Conservation (phyloP, 306 rosid genomes). For the Alnus rubra region DNA sequence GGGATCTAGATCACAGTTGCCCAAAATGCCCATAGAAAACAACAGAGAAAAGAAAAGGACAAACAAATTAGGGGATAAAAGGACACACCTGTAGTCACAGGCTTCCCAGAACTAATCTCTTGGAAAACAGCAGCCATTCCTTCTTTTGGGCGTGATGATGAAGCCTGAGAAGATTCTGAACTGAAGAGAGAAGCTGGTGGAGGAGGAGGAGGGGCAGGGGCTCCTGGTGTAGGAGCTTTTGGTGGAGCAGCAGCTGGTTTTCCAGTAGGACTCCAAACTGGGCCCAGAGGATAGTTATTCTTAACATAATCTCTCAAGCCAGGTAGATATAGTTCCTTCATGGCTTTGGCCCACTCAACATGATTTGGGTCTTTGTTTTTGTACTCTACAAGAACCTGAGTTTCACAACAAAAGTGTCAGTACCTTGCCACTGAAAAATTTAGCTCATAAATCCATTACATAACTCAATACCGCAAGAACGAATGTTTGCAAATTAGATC, state of each 20-base stretch:
- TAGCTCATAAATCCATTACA: not conserved
- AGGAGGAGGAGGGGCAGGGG: slow-evolving; percentile 86
- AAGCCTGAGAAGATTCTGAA: slow-evolving; percentile 75
- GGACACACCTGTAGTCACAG: slow-evolving; percentile 69
- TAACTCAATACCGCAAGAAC: not conserved
- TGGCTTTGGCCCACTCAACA: slow-evolving; percentile 95
- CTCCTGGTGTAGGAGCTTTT: slow-evolving; percentile 56
- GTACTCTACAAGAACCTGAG: slow-evolving; percentile 87
- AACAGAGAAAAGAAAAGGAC: slow-evolving; percentile 15
- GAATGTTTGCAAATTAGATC: not conserved
- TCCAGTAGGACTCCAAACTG: slow-evolving; percentile 83
- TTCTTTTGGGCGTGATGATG: slow-evolving; percentile 76
- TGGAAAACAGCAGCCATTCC: slow-evolving; percentile 97
- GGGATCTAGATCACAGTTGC: slow-evolving; percentile 22
- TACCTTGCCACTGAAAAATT: not conserved
- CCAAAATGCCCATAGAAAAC: slow-evolving; percentile 13
- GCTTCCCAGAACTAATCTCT: slow-evolving; percentile 62
- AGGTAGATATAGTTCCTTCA: slow-evolving; percentile 89
- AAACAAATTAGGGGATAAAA: slow-evolving; percentile 11
- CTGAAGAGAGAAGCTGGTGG: slow-evolving; percentile 84
- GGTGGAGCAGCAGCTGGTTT: slow-evolving; percentile 55
- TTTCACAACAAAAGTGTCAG: slow-evolving; percentile 28
- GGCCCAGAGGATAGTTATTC: slow-evolving; percentile 82
- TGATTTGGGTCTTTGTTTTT: slow-evolving; percentile 89
- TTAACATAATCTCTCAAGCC: slow-evolving; percentile 94